Base-by-base conservation (phyloP, 2,329 filamentous ascomycete species). In the Phyllosticta citribraziliensis region DNA sequence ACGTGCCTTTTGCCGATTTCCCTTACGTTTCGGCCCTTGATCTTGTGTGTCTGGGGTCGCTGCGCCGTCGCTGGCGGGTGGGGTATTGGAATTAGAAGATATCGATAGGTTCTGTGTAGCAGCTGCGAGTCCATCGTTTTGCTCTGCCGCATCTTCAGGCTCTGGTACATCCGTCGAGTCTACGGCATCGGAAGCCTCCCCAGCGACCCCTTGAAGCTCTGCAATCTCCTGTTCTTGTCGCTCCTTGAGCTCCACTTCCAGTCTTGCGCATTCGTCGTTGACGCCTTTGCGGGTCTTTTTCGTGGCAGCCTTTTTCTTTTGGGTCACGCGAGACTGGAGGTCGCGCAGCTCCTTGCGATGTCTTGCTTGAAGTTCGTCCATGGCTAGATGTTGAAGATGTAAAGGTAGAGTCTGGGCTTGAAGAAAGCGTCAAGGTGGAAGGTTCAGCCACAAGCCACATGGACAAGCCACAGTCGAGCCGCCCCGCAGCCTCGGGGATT, bases 241-340 rank as follows among this genome's bases (percentile, higher is more conserved):
- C 61, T 83, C 80, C 59, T 78, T 79, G 51, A 85, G 72, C 62
- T 84, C 81, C 50, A 73, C 71, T 66, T 86, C 83, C 47, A 85
- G 74, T 25, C 75, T 71, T 20, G 83, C 82, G 70, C 84, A 86
- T 68, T 87, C 84, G 65, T 86, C 84, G 64, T 85, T 85, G 51
- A 81, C 75, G 40, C 75, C 76, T 65, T 80, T 85, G 56, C 84
- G 79, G 9, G 84, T 85, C 74, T 86, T 87, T 77, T 97, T 99
- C 55, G 88, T 95, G 17, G 94, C 92, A 67, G 89, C 88, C 80
- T 97, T 97, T 81, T 97, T 99, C 82, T 97, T 97, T 76, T 88
- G 91, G 5, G 90, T 97, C 70, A 95, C 86, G 63, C 88, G 86
- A 57, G 85, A 83, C 73, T 96, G 89, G 25, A 99, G 81, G 64